Conservation (phyloP, 2,329 filamentous ascomycete species). For the Ceratocystis alfenasii region DNA sequence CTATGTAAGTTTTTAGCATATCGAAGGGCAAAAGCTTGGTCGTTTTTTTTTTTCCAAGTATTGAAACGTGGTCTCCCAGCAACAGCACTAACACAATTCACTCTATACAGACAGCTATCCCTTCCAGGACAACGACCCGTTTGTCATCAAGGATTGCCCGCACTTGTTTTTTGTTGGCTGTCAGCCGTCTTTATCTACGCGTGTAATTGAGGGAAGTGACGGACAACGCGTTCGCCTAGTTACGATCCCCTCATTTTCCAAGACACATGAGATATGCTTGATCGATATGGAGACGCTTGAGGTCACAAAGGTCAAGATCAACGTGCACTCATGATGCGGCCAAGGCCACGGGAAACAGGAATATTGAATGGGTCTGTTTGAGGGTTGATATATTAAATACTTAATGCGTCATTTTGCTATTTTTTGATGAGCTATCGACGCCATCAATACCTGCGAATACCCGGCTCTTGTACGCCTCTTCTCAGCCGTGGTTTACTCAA, state of each 20-base stretch:
- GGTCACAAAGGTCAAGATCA: slow-evolving; percentile 55
- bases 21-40: background rate
- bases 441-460: background rate
- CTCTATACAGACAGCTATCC: slow-evolving; percentile 73
- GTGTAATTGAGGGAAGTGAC: slow-evolving; percentile 51
- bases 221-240: slow-evolving; percentile 65
- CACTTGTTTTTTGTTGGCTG: slow-evolving; percentile 86
- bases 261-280: slow-evolving; percentile 67
- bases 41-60: background rate
- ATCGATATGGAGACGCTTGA: slow-evolving; percentile 79
- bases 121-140: slow-evolving; percentile 86
- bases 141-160: slow-evolving; percentile 73
- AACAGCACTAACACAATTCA: background rate
- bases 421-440: background rate
- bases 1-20: slow-evolving; percentile 51
- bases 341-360: no score
- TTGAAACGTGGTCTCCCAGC: background rate
- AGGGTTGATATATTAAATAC: background rate
- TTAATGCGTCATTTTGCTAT: background rate
- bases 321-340: slow-evolving; percentile 22
- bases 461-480: background rate
- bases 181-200: slow-evolving; percentile 66
- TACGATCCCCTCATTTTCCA: slow-evolving; percentile 69
- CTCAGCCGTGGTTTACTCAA: background rate
- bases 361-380: slow-evolving; percentile 24